phyloP scores from a whole-genome alignment of 1,284 basidiomycete genomes.

The Limonomyces culmigenus region DNA sequence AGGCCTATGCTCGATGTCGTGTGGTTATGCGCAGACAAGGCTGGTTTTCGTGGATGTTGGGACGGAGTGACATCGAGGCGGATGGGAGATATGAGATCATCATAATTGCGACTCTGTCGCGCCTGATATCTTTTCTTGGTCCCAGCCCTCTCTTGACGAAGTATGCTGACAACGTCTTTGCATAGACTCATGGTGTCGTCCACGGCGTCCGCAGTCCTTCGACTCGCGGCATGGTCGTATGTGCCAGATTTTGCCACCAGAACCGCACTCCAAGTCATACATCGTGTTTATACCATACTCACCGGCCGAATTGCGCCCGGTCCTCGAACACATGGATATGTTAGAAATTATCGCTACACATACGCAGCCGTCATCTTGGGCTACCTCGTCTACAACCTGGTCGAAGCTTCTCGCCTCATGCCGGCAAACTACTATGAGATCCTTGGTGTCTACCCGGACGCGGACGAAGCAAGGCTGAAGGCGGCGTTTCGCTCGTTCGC shows the following conservation, averaged over 20 bases:
- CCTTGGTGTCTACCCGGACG: constrained; percentile 41
- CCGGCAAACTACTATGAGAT: constrained; percentile 63
- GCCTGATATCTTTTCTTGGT: too few relatives aligned
- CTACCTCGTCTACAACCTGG: constrained; percentile 54
- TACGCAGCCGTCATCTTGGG: constrained; percentile 51
- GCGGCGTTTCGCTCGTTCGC: constrained; percentile 62
- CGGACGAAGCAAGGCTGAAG: constrained; percentile 53
- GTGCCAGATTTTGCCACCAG: constrained; percentile 25
- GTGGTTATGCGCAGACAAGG: too few relatives aligned
- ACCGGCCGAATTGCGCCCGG: constrained; percentile 19
- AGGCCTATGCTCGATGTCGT: too few relatives aligned
- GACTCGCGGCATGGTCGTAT: constrained; percentile 25
- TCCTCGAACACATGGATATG: constrained; percentile 26
- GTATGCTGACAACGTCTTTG: too few relatives aligned
- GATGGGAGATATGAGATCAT: too few relatives aligned
- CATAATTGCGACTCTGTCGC: too few relatives aligned
- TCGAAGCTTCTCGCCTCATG: constrained; percentile 34
- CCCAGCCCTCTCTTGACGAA: too few relatives aligned
- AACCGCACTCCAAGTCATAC: constrained; percentile 19
- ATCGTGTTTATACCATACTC: constrained; percentile 17
- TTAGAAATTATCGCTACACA: constrained; percentile 38
- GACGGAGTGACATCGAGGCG: too few relatives aligned
- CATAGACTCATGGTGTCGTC: constrained; percentile 14
- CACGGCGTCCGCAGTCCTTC: constrained; percentile 13
- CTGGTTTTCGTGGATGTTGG: too few relatives aligned